Percentiles rank a stretch among this genome's conserved stretches.
phyloP scores from a whole-genome alignment of 495 filamentous ascomycete genomes.

The Trichoderma asperelloides region DNA sequence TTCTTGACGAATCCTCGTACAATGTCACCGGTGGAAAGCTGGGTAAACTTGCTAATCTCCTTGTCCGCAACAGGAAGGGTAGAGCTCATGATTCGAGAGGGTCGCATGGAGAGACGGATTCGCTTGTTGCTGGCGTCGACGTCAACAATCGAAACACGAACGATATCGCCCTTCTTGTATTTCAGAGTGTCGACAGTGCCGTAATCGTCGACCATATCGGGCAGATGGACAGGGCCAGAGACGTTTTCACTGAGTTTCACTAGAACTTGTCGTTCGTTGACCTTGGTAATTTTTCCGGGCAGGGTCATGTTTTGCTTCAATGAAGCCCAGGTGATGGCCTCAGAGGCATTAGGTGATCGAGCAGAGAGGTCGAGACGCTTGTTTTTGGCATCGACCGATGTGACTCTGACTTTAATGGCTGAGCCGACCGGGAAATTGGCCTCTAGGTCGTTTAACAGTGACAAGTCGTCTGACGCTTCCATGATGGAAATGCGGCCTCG shows the following conservation, averaged over 20 bases:
- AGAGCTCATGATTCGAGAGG: conserved; percentile 81
- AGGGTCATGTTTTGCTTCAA: conserved; percentile 70
- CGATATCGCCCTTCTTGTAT: conserved; percentile 71
- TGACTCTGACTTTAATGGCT: conserved; percentile 69
- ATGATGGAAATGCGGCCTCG: conserved; percentile 71
- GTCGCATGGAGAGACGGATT: conserved; percentile 69
- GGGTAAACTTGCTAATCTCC: conserved; percentile 57
- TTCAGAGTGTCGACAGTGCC: conserved; percentile 51
- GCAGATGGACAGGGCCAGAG: conserved; percentile 62
- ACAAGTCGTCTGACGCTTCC: conserved; percentile 79
- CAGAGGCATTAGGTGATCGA: conserved; percentile 40
- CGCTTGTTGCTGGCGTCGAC: conserved; percentile 78
- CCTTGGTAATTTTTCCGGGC: conserved; percentile 72
- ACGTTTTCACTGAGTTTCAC: conserved; percentile 75
- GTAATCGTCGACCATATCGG: conserved; percentile 82
- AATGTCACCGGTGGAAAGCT: conserved; percentile 70
- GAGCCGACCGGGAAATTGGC: conserved; percentile 83
- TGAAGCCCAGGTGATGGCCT: conserved; percentile 55
- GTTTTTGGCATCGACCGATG: conserved; percentile 61
- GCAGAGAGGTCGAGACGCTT: conserved; percentile 77
- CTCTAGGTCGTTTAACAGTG: conserved; percentile 62
- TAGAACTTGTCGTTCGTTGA: conserved; percentile 71
- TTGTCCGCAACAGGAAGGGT: conserved; percentile 73
- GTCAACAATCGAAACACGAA: conserved; percentile 72
- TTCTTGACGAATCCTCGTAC: conserved; percentile 84